phyloP scores from a whole-genome alignment of 2,329 filamentous ascomycete genomes.

The Fusarium keratoplasticum region DNA sequence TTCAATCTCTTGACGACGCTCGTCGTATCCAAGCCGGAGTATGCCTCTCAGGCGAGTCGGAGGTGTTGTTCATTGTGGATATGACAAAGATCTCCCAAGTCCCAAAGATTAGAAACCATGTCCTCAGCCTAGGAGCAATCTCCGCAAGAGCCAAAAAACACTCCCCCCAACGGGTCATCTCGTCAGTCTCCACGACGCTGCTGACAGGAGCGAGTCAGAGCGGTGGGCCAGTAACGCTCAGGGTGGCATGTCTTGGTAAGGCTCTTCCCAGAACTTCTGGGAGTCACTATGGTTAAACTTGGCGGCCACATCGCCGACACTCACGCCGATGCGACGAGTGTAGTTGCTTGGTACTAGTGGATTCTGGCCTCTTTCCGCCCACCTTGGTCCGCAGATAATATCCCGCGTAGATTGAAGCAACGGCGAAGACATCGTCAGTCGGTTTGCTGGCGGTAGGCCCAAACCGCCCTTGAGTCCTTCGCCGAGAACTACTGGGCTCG shows the following conservation, averaged over 20 bases:
- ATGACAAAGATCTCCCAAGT: too few species aligned
- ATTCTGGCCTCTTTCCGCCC: not conserved
- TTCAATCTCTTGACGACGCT: not conserved
- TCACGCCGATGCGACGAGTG: not conserved
- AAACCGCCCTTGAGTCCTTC: too few species aligned
- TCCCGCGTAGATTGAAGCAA: not conserved
- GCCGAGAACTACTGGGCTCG: too few species aligned
- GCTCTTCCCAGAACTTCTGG: not conserved
- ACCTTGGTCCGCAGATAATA: not conserved
- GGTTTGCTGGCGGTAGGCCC: too few species aligned
- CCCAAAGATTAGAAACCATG: too few species aligned
- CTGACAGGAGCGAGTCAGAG: too few species aligned
- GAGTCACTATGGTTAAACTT: not conserved
- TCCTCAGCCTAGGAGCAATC: too few species aligned
- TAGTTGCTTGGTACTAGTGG: not conserved
- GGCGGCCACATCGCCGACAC: not conserved
- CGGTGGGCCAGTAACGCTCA: not conserved
- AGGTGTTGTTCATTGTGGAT: not conserved
- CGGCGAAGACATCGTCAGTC: too few species aligned
- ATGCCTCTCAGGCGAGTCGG: not conserved
- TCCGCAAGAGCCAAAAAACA: too few species aligned
- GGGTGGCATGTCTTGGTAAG: not conserved
- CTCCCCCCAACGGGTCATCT: too few species aligned
- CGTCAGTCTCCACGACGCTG: too few species aligned
- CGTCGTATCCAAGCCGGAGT: not conserved